Conservation (phyloP, 192 early-diverging fungal species). For the Backusella luteola region DNA sequence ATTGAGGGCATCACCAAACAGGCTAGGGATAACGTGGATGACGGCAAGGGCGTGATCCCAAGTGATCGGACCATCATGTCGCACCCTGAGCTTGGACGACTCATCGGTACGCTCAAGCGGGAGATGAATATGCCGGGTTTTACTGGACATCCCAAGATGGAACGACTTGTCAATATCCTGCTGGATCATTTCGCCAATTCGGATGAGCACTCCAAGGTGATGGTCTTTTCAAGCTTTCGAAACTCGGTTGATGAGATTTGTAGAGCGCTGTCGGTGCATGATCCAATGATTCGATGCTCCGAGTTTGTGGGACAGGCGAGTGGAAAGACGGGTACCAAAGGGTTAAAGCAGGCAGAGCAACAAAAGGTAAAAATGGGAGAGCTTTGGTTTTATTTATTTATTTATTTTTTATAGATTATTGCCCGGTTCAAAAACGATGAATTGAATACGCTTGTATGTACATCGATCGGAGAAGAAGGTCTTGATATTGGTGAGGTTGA, state of each 20-base stretch:
- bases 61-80: background rate
- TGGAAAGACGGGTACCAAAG: conserved; percentile 56
- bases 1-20: conserved; percentile 27
- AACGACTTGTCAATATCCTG: conserved; percentile 59
- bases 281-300: conserved; percentile 65
- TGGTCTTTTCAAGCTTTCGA: conserved; percentile 85
- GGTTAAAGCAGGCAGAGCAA: conserved; percentile 85
- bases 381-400: background rate
- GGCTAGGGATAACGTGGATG: conserved; percentile 3
- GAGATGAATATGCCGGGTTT: conserved; percentile 33
- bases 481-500: conserved; percentile 96
- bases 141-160: conserved; percentile 83
- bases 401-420: conserved; percentile 51
- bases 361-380: conserved; percentile 49
- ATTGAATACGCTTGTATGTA: conserved; percentile 86
- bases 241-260: conserved; percentile 87
- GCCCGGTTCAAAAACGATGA: conserved; percentile 71
- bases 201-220: conserved; percentile 60
- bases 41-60: background rate
- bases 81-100: background rate
- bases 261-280: conserved; percentile 54
- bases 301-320: conserved; percentile 82
- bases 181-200: conserved; percentile 64
- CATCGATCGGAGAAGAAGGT: conserved; percentile 94
- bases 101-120: background rate